Conservation (phyloP, 164 flowering plant species). For the Platanus orientalis region DNA sequence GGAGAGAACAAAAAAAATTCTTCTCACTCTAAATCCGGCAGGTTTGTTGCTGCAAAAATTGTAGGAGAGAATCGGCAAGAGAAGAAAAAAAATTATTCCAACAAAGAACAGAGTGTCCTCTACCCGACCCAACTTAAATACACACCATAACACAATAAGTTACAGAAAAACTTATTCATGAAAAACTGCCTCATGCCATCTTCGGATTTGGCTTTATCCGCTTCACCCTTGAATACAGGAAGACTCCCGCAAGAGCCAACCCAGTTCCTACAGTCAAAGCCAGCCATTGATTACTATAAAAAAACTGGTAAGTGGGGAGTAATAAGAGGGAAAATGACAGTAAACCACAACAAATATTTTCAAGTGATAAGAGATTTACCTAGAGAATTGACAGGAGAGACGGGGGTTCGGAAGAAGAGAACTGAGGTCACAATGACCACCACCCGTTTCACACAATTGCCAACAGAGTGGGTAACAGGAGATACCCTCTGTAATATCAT, state of each 20-base stretch:
- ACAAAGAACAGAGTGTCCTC: background rate
- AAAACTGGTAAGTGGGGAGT: background rate
- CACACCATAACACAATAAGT: background rate
- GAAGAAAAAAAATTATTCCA: conserved; percentile 11
- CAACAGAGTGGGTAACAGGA: conserved; percentile 95
- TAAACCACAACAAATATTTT: background rate
- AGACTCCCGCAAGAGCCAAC: conserved; percentile 88
- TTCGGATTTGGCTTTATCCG: conserved; percentile 72
- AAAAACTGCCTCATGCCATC: conserved; percentile 29
- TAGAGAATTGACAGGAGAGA: conserved; percentile 64
- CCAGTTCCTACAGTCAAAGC: conserved; percentile 71
- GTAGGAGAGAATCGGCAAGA: conserved; percentile 5
- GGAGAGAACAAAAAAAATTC: too few relatives aligned
- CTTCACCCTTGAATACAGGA: conserved; percentile 86
- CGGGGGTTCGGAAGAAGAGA: conserved; percentile 79
- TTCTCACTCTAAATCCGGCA: background rate
- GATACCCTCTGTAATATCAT: conserved; percentile 92
- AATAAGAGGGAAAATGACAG: background rate
- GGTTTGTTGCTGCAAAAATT: background rate
- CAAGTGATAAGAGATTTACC: conserved; percentile 40
- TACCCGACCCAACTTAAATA: conserved; percentile 3
- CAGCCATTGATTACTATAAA: background rate
- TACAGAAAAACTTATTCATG: background rate
- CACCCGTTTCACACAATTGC: conserved; percentile 96
- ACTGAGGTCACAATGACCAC: conserved; percentile 90